Evolutionary conservation across 257 asterid genomes (phyloP).

Genomic region (Avicennia marina): DNA sequence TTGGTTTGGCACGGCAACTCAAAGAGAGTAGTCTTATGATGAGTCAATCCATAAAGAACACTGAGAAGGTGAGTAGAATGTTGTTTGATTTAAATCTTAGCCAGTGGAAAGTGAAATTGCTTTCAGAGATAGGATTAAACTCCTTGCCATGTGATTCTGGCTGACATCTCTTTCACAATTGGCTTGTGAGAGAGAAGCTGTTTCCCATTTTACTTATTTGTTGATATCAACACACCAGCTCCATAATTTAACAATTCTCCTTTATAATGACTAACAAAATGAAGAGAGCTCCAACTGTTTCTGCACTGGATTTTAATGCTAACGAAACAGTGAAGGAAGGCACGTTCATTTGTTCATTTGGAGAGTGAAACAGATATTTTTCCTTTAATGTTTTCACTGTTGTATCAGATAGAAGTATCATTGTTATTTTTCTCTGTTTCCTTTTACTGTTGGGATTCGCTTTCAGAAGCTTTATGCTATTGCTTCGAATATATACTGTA

Average conservation of each 20-base stretch:
- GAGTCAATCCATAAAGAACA: slow-evolving; percentile 76
- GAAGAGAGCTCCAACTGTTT: background rate
- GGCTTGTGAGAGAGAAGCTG: too few species aligned
- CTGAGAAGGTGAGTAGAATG: slow-evolving; percentile 59
- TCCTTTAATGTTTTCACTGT: background rate
- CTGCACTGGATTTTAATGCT: background rate
- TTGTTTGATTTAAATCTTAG: background rate
- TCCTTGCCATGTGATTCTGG: background rate
- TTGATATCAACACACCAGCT: too few species aligned
- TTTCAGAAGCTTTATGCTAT: background rate
- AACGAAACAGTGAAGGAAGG: background rate
- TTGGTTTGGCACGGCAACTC: slow-evolving; percentile 75
- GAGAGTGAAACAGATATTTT: background rate
- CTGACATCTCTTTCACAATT: too few species aligned
- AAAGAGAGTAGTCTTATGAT: slow-evolving; percentile 83
- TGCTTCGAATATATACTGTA: background rate
- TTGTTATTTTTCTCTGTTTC: background rate
- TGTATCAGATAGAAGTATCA: background rate
- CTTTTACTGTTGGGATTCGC: background rate
- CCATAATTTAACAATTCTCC: too few species aligned
- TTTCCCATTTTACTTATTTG: too few species aligned
- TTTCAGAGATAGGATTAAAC: background rate
- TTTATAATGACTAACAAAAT: too few species aligned
- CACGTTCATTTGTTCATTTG: background rate
- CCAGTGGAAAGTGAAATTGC: background rate